These are phyloP conservation scores for Nemania sp. DNA, from an alignment of 2,329 filamentous ascomycete species.

Conservation along the genomic window DNA sequence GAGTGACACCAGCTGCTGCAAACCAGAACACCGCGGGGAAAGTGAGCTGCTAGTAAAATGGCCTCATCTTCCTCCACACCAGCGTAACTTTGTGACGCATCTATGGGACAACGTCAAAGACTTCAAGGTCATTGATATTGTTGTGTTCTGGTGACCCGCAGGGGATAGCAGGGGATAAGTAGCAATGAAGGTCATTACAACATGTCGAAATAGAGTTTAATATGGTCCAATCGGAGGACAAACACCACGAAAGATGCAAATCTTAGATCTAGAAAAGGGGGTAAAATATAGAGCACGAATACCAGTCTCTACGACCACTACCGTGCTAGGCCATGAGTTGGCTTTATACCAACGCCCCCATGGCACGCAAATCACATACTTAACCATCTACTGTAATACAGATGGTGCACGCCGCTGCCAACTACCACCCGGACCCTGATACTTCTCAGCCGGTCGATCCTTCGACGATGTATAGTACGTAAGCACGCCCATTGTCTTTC, in stretches of 20 bases:
- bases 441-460: background rate
- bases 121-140: background rate
- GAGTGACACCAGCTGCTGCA: slow-evolving; percentile 2
- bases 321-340: background rate
- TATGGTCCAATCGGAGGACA: slow-evolving; percentile 1
- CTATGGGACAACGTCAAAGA: background rate
- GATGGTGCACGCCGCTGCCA: background rate
- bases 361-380: background rate
- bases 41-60: background rate
- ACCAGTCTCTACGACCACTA: background rate
- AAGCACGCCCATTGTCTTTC: slow-evolving; percentile 2
- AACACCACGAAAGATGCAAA: background rate
- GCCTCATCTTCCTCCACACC: background rate
- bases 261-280: background rate
- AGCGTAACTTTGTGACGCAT: background rate
- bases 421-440: background rate
- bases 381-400: background rate
- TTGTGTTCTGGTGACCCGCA: background rate
- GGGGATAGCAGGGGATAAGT: background rate
- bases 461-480: slow-evolving; percentile 4
- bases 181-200: background rate
- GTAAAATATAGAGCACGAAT: slow-evolving; percentile 13
- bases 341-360: background rate
- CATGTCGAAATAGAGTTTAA: background rate
- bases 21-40: slow-evolving; percentile 1